Conservation (phyloP, 257 asterid genomes). For the Solanum sejunctum region DNA sequence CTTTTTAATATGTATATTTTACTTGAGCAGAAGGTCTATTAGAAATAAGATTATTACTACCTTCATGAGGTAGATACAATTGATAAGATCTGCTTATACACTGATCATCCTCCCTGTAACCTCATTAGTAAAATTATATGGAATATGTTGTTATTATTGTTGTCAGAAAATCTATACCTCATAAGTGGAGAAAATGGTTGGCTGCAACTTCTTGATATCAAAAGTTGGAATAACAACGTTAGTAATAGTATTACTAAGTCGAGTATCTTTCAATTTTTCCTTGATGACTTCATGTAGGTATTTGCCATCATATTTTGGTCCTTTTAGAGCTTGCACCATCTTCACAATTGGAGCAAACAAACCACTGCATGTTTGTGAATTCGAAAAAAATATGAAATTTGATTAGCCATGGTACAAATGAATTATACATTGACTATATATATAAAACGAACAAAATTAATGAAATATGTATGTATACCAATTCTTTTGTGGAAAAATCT, state of each 20-base stretch:
- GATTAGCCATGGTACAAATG: not conserved
- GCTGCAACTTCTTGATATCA: conserved; percentile 34
- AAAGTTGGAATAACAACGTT: conserved; percentile 44
- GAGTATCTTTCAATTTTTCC: conserved; percentile 24
- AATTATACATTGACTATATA: not conserved
- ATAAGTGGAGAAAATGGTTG: conserved; percentile 28
- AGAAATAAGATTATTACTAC: no score
- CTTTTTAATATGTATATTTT: no score
- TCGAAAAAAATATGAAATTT: not conserved
- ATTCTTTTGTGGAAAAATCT: conserved; percentile 22
- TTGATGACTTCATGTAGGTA: conserved; percentile 22
- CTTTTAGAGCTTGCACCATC: not conserved
- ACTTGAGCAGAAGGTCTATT: no score
- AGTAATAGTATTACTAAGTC: conserved; percentile 21
- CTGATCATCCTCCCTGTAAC: no score
- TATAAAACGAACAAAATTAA: not conserved
- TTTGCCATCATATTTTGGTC: conserved; percentile 33
- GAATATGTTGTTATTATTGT: not conserved
- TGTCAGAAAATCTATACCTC: conserved; percentile 12
- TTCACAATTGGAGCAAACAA: not conserved
- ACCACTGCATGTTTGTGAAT: conserved; percentile 10
- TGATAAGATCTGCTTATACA: not conserved
- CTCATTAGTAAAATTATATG: no score
- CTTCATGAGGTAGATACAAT: no score
- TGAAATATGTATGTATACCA: not conserved